Base-by-base conservation (phyloP, 73 alveolate genomes). In the Symbiodinium pilosum region DNA sequence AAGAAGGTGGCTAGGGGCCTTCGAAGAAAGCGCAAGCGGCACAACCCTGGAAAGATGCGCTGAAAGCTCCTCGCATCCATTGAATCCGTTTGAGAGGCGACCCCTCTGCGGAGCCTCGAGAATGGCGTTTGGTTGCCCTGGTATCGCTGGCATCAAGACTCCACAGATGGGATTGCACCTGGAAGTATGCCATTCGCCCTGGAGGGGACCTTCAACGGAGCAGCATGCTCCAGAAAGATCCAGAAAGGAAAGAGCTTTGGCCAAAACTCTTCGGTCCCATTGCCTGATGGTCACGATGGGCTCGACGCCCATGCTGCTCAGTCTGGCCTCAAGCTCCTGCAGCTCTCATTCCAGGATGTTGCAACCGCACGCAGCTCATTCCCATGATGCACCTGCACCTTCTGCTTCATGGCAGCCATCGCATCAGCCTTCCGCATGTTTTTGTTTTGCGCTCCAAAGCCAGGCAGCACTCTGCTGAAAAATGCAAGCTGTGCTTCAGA, bases 51-150 rank as follows among this genome's bases (percentile, higher is more conserved):
- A n/a, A n/a, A n/a, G n/a, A n/a, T n/a, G n/a, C n/a, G n/a, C n/a
- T n/a, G 59, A 47, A 47, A 9, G 36, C 81, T 71, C 88, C 88
- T 91, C 97, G 39, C 89, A 69, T 43, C 97, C 97, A 18, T 91
- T 91, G 39, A 75, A 69, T 43, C 97, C 97, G 26, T 91, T 91
- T 43, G 97, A 75, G 84, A 91, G 32, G 97, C 97, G 97, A 14
- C 88, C 77, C 5, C 97, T 88, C 32, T 91, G 97, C 56, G 68
- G 97, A n/a, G 71, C 97, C 97, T 91, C 24, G 38, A 38, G 39
- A 26, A 26, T 8, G 34, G 73, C 73, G 20, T 54, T 6, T 24
- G 32, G 32, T 54, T 54, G 73, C 73, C 26, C 32, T 24, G 73
- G 32, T 54, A 6, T 54, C 71, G 32, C 73, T 54, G 73, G 32